A percentile compares a stretch with the other conserved stretches of the same genome.
Evolutionary conservation across 2,329 filamentous ascomycete genomes (phyloP).

Genomic region (Hirsutella thompsonii): DNA sequence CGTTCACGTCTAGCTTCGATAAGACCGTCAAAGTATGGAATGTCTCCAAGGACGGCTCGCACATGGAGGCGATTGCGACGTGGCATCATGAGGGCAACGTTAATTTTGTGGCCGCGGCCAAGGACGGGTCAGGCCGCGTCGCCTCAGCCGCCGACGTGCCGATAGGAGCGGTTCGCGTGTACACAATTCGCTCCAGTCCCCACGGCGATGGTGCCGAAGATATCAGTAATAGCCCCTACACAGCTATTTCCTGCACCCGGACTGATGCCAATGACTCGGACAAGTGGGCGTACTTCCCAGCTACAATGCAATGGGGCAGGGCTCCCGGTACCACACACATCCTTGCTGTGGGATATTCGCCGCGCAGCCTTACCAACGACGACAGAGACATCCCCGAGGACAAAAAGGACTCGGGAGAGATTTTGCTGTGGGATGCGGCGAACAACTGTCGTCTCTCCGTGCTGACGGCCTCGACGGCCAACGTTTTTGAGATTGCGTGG

Average conservation of each 20-base stretch:
- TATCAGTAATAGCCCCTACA: constrained; percentile 22
- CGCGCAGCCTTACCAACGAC: constrained; percentile 36
- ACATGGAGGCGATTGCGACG: constrained; percentile 29
- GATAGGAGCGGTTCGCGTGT: constrained; percentile 42
- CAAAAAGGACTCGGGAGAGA: constrained; percentile 43
- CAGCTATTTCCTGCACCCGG: constrained; percentile 27
- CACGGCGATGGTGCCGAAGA: constrained; percentile 13
- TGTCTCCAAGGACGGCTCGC: constrained; percentile 20
- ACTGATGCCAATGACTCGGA: constrained; percentile 21
- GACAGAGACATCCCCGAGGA: constrained; percentile 47
- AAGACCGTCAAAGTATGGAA: constrained; percentile 48
- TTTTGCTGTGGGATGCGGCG: constrained; percentile 44
- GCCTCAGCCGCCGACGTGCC: constrained; percentile 47
- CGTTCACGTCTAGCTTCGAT: constrained; percentile 50
- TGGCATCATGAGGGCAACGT: constrained; percentile 47
- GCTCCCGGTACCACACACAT: constrained; percentile 31
- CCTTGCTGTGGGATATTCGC: constrained; percentile 50
- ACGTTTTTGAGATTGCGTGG: constrained; percentile 54
- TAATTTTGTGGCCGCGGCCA: constrained; percentile 47
- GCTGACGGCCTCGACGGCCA: constrained; percentile 37
- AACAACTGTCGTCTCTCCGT: constrained; percentile 31
- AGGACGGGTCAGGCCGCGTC: constrained; percentile 32
- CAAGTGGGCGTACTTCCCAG: constrained; percentile 50
- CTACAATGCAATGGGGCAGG: constrained; percentile 50
- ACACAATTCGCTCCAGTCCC: constrained; percentile 33